Evolutionary conservation across 1,284 basidiomycete species (phyloP), one percentile per base, ranked within the genome.

Genomic region (Boletellus dicymbophilus): DNA sequence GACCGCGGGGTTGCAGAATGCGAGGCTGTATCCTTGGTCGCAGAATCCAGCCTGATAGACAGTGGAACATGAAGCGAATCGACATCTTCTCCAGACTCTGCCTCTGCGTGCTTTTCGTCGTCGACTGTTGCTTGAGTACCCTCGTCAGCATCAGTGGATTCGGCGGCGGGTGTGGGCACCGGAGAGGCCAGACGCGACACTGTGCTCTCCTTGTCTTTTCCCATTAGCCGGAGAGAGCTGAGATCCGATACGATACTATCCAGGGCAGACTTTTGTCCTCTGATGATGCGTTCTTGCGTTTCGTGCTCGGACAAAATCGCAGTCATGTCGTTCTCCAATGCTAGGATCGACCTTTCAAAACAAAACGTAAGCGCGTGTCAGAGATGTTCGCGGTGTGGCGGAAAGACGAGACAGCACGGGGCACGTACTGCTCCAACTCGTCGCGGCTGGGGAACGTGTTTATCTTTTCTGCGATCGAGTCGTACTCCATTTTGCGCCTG

Each of bases 401-500:
- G 16, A 16, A 30, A 9, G 11, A 16, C 6, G 3, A 21, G 40
- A 34, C 36, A 12, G 33, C 27, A 40, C 6, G n/a, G 12, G 46
- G 26, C 30, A 77, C 80, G 61, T 59, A 89, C 90, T 75, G 76
- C 58, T 86, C 82, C 16, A 91, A 73, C 58, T 92, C 90, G 15
- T 84, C 81, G 48, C 89, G 75, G 56, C 75, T 84, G 2, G 89
- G 88, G 4, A 91, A 69, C n/a, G 80, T 79, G 59, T 90, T 90
- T 40, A 91, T 82, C 65, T 85, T 90, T 70, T 92, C 90, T 4
- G 90, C 80, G 41, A 93, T 79, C 40, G 79, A 72, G 69, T 93
- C 89, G 62, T 93, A 93, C 60, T 93, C 89, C 58, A 91, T 88
- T 72, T 90, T 93, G 50, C 83, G 78, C 52, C 75, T 75, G 38